A percentile compares a stretch with the other conserved stretches of the same genome.
These are phyloP conservation scores for Ambrosia artemisiifolia DNA, from an alignment of 129 eudicot genomes.

Conservation along the genomic window DNA sequence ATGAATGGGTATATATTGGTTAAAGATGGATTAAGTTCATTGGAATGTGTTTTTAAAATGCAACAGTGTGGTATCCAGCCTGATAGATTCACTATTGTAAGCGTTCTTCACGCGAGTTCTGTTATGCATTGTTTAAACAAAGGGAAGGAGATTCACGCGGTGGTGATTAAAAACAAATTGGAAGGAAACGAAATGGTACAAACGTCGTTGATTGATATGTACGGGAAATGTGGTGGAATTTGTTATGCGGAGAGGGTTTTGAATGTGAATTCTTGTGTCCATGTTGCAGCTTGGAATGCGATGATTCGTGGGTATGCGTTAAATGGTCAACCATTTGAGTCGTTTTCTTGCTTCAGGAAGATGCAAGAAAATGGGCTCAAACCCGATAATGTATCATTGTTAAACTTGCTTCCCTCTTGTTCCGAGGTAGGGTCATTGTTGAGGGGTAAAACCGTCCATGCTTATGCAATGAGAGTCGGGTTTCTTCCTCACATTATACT, in stretches of 20 bases:
- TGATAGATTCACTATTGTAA: constrained; percentile 58
- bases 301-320: constrained; percentile 55
- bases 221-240: constrained; percentile 58
- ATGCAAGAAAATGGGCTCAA: constrained; percentile 46
- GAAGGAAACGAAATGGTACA: constrained; percentile 49
- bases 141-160: constrained; percentile 69
- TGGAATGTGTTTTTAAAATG: constrained; percentile 49
- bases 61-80: constrained; percentile 28
- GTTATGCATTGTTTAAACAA: constrained; percentile 29
- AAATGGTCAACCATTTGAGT: constrained; percentile 31
- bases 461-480: constrained; percentile 49
- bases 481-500: constrained; percentile 46
- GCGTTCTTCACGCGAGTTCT: constrained; percentile 55
- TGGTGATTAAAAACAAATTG: constrained; percentile 39
- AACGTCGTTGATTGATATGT: constrained; percentile 75
- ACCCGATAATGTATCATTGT: constrained; percentile 60
- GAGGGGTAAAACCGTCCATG: constrained; percentile 51
- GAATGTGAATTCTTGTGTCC: constrained; percentile 25
- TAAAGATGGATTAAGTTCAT: constrained; percentile 53
- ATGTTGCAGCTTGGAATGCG: constrained; percentile 59
- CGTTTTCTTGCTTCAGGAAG: constrained; percentile 47
- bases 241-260: constrained; percentile 54
- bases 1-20: constrained; percentile 55
- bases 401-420: constrained; percentile 75
- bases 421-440: constrained; percentile 45